Evolutionary conservation across 2,329 filamentous ascomycete genomes (phyloP).

Genomic region (Pestalotiopsis sp.): DNA sequence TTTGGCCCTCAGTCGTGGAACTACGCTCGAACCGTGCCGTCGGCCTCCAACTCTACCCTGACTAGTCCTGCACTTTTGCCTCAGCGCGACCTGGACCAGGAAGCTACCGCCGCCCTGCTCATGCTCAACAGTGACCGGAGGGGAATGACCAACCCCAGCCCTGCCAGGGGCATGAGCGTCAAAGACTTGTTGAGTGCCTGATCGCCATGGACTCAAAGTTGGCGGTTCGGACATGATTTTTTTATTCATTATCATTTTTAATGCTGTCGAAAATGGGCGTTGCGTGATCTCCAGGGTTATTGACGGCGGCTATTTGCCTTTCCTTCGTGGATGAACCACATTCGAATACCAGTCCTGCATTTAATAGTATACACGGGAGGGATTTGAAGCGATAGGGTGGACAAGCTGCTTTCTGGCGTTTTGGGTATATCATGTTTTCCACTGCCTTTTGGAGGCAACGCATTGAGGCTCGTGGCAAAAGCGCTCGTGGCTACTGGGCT

Average conservation of each 20-base stretch:
- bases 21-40: constrained; percentile 37
- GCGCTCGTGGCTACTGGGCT: not conserved
- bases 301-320: not conserved
- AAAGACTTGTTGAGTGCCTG: constrained; percentile 55
- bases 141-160: constrained; percentile 37
- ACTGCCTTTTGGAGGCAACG: not conserved
- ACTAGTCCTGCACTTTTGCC: constrained; percentile 62
- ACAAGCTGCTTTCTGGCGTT: not conserved
- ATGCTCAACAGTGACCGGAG: constrained; percentile 85
- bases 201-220: not conserved
- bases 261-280: not conserved
- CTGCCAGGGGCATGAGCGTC: constrained; percentile 54
- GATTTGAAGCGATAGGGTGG: not conserved
- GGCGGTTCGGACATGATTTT: no score
- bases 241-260: not conserved
- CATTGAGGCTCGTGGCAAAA: not conserved
- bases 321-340: not conserved
- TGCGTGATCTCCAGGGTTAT: not conserved
- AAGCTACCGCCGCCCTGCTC: constrained; percentile 82
- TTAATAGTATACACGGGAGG: not conserved
- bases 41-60: constrained; percentile 52
- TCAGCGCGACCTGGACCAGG: constrained; percentile 66
- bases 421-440: not conserved
- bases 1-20: constrained; percentile 45
- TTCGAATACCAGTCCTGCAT: not conserved